Evolutionary conservation across 208 protist genomes (phyloP).

Genomic region (Wallacemonas sp.): DNA sequence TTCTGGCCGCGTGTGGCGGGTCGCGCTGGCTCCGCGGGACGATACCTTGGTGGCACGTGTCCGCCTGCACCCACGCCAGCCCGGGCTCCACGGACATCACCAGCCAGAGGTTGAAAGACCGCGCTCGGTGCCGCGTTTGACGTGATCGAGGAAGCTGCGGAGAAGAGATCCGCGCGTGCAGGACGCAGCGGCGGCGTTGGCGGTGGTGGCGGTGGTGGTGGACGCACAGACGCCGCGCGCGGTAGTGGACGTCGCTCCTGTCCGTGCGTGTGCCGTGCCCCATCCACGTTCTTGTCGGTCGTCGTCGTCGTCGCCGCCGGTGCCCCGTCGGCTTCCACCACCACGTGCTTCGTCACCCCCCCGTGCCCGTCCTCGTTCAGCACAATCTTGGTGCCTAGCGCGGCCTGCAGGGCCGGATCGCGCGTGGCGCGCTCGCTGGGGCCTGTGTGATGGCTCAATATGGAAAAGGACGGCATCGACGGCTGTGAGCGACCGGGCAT

Average conservation of each 20-base stretch:
- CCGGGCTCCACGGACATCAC: too few relatives aligned
- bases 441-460: background rate
- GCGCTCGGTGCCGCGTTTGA: conserved; percentile 2
- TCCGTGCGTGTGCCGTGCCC: too few relatives aligned
- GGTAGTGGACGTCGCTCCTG: too few relatives aligned
- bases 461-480: background rate
- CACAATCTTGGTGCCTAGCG: conserved; percentile 40
- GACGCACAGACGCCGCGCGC: too few relatives aligned
- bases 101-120: background rate
- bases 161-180: background rate
- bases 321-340: conserved; percentile 17
- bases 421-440: too few relatives aligned
- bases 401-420: conserved; percentile 1
- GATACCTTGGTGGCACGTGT: too few relatives aligned
- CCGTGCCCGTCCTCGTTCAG: conserved; percentile 38
- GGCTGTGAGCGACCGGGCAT: background rate
- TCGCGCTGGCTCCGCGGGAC: too few relatives aligned
- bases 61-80: too few relatives aligned
- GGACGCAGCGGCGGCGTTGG: background rate
- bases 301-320: background rate
- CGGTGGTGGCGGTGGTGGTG: background rate
- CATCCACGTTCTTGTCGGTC: background rate
- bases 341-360: conserved; percentile 31
- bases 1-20: too few relatives aligned
- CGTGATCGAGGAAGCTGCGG: background rate